phyloP scores from a whole-genome alignment of 163 green algal species.

The Chlorella variabilis region DNA sequence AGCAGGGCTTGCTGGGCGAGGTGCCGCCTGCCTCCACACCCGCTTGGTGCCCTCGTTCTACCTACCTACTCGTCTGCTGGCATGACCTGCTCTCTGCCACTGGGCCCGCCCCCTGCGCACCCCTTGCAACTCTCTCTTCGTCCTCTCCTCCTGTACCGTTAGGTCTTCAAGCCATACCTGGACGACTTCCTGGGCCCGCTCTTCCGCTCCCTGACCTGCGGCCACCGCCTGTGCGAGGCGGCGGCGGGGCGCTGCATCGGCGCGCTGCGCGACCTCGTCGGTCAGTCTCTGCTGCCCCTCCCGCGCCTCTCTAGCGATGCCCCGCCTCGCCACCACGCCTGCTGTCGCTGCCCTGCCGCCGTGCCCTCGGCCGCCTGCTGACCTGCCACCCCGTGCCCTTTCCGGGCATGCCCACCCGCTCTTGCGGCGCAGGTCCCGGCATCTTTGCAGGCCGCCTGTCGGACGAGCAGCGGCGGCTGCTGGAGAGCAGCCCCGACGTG shows the following conservation, averaged over 20 bases:
- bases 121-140: too few species aligned
- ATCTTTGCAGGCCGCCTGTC: constrained; percentile 75
- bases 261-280: constrained; percentile 73
- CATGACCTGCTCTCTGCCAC: too few species aligned
- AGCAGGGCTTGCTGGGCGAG: not conserved
- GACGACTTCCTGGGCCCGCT: constrained; percentile 73
- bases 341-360: not conserved
- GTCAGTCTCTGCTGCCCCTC: not conserved
- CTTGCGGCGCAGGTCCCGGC: constrained; percentile 60
- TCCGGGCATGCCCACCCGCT: too few species aligned
- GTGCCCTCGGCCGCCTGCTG: not conserved
- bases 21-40: too few species aligned
- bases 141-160: too few species aligned
- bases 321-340: too few species aligned
- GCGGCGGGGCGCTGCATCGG: constrained; percentile 68
- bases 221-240: constrained; percentile 72
- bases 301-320: too few species aligned
- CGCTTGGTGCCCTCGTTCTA: too few species aligned
- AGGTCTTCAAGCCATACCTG: constrained; percentile 63
- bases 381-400: not conserved
- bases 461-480: constrained; percentile 41
- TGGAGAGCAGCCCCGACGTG: constrained; percentile 48
- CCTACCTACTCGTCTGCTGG: too few species aligned
- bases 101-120: too few species aligned
- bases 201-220: constrained; percentile 71